These are phyloP conservation scores for Phycomyces blakesleeanus DNA, from an alignment of 192 early-diverging fungal species.

Conservation along the genomic window DNA sequence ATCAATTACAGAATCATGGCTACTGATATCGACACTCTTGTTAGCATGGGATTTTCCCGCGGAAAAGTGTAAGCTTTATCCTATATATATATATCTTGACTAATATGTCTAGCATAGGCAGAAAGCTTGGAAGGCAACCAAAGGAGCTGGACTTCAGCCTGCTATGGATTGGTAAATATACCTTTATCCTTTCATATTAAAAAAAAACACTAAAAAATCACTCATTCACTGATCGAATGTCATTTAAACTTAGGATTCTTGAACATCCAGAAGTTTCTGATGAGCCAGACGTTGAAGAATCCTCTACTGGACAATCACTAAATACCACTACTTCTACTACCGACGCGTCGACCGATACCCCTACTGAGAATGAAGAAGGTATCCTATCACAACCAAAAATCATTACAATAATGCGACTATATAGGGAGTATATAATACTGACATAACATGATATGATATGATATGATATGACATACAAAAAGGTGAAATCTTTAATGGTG, in stretches of 20 bases:
- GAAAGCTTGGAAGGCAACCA: slow-evolving; percentile 65
- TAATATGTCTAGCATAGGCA: slow-evolving; percentile 10
- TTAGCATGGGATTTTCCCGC: slow-evolving; percentile 69
- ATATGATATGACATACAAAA: too few relatives aligned
- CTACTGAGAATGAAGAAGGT: slow-evolving; percentile 30
- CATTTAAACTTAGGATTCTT: slow-evolving; percentile 56
- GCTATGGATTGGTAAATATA: slow-evolving; percentile 78
- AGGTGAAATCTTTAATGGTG: slow-evolving; percentile 63
- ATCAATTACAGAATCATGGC: slow-evolving; percentile 33
- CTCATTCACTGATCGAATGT: neutral
- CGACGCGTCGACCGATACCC: slow-evolving; percentile 11
- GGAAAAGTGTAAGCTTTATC: slow-evolving; percentile 50
- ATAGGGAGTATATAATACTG: too few relatives aligned
- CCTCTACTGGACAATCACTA: slow-evolving; percentile 35
- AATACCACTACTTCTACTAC: slow-evolving; percentile 22
- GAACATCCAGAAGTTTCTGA: slow-evolving; percentile 71
- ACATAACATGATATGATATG: too few relatives aligned
- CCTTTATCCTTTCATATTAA: too few relatives aligned
- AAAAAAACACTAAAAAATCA: too few relatives aligned
- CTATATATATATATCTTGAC: neutral
- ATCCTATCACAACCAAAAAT: too few relatives aligned
- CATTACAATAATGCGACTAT: too few relatives aligned
- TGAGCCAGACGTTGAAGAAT: slow-evolving; percentile 49
- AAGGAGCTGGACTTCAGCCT: slow-evolving; percentile 73
- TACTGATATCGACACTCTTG: slow-evolving; percentile 47